Evolutionary conservation across 106 monocot genomes (phyloP), one percentile per base, ranked within the genome.

Genomic region (Hemerocallis citrina): DNA sequence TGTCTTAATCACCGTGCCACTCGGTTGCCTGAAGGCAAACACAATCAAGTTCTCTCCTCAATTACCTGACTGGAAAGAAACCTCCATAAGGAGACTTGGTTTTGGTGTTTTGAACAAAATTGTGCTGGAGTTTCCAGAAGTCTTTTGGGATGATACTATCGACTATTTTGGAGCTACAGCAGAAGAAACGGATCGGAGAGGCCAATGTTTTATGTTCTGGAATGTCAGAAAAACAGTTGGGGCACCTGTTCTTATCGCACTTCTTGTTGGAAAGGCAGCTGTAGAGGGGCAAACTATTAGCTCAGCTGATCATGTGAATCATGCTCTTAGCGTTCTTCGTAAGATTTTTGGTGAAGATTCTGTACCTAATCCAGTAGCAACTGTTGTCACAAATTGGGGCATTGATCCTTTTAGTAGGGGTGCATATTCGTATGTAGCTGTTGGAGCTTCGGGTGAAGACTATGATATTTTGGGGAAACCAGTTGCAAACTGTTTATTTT

Each of bases 131-230:
- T 98, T 98, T 49, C 72, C 96, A 61, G 55, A 70, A 59, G 87
- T 85, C 12, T 98, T 98, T 64, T 98, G 96, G 96, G 96, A 98
- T 74, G 91, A 88, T 63, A 74, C 61, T 65, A 82, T 98, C 17
- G 96, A 98, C 72, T 98, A 98, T 48, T 98, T 98, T 88, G 96
- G 96, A 17, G 88, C 88, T 31, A 98, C 96, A 68, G 84, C 96
- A 19, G 92, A 88, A 72, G 85, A 91, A 68, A 77, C 88, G 7
- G 62, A 59, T 46, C 28, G 50, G 30, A 84, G 96, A 63, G 96
- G 96, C 17, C 78, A 72, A 35, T 91, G 91, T 65, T 98, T 98
- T 67, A 98, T 98, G 96, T 98, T 98, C 59, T 98, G 96, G 96
- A 98, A 98, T 87, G 81, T 92, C 46, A 92, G 70, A 61, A 98